Evolutionary conservation across 768 basidiomycete species (phyloP).

Genomic region (Termitomyces sp.): DNA sequence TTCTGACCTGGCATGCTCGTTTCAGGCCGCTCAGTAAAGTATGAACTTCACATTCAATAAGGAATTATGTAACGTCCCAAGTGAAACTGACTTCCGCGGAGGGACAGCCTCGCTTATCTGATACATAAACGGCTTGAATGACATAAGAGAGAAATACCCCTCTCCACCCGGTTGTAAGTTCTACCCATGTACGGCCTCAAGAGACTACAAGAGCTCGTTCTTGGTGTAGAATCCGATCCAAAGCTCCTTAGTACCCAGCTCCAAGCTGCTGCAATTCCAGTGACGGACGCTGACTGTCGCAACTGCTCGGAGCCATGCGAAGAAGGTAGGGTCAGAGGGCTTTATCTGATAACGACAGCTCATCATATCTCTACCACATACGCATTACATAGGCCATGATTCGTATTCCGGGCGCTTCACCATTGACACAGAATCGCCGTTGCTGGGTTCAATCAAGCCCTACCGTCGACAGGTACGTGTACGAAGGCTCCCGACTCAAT

Average conservation of each 20-base stretch:
- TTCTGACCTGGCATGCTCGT: neutral
- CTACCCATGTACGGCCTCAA: conserved; percentile 30
- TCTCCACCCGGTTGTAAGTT: conserved; percentile 11
- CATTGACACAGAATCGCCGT: conserved; percentile 70
- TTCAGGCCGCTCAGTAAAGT: neutral
- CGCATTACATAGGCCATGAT: conserved; percentile 54
- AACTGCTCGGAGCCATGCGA: conserved; percentile 76
- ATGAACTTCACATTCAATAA: neutral
- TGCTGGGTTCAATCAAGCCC: conserved; percentile 84
- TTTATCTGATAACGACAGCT: conserved; percentile 24
- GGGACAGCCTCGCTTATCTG: conserved; percentile 18
- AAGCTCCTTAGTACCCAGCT: conserved; percentile 45
- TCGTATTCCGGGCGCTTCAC: conserved; percentile 70
- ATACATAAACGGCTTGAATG: conserved; percentile 10
- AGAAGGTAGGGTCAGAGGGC: conserved; percentile 36
- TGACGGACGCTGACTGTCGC: conserved; percentile 63
- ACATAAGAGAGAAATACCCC: neutral
- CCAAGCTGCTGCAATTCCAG: conserved; percentile 52
- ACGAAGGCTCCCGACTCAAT: neutral
- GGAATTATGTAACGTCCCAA: neutral
- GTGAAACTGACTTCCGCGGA: neutral
- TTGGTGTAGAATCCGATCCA: conserved; percentile 31
- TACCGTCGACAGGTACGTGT: conserved; percentile 69
- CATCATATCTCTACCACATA: conserved; percentile 5
- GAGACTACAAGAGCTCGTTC: conserved; percentile 34